Evolutionary conservation across 1,284 basidiomycete species (phyloP).

Genomic region (Sporisorium sorghi): DNA sequence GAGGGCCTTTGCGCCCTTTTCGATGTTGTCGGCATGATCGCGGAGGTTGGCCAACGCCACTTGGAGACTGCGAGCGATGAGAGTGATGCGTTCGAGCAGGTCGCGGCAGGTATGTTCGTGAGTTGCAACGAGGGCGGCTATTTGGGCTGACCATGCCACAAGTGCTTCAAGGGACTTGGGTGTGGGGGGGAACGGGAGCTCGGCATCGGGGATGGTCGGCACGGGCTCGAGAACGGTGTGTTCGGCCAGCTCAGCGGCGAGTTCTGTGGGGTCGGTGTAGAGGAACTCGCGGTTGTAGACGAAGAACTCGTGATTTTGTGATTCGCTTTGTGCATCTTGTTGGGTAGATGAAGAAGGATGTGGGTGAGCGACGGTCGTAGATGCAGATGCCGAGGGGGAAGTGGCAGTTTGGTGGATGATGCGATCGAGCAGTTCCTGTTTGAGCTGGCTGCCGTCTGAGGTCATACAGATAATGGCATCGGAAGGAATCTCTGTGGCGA

Average conservation of each 20-base stretch:
- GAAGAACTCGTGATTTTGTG: constrained; percentile 54
- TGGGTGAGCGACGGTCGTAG: constrained; percentile 11
- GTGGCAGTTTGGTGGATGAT: constrained; percentile 36
- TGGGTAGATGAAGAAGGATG: constrained; percentile 14
- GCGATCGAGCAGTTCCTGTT: constrained; percentile 53
- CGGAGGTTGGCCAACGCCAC: constrained; percentile 64
- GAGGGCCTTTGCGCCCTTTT: constrained; percentile 47
- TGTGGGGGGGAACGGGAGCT: constrained; percentile 53
- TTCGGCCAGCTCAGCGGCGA: constrained; percentile 57
- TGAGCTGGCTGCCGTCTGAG: constrained; percentile 62
- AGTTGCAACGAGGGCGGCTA: constrained; percentile 18
- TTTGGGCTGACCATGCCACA: constrained; percentile 50
- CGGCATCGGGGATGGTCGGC: constrained; percentile 27
- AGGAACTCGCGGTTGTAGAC: constrained; percentile 67
- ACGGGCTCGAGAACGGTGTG: constrained; percentile 36
- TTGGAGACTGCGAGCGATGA: constrained; percentile 57
- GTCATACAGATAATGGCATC: constrained; percentile 68
- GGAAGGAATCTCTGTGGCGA: constrained; percentile 63
- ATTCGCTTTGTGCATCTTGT: constrained; percentile 2
- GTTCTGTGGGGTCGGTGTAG: constrained; percentile 55
- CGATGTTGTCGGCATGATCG: constrained; percentile 58
- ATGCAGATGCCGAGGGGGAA: constrained; percentile 16
- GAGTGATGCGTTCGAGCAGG: constrained; percentile 39
- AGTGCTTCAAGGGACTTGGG: constrained; percentile 56
- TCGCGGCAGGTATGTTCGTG: constrained; percentile 26